Conservation (phyloP, 768 basidiomycete species). For the Trichaptum fuscoviolaceum region DNA sequence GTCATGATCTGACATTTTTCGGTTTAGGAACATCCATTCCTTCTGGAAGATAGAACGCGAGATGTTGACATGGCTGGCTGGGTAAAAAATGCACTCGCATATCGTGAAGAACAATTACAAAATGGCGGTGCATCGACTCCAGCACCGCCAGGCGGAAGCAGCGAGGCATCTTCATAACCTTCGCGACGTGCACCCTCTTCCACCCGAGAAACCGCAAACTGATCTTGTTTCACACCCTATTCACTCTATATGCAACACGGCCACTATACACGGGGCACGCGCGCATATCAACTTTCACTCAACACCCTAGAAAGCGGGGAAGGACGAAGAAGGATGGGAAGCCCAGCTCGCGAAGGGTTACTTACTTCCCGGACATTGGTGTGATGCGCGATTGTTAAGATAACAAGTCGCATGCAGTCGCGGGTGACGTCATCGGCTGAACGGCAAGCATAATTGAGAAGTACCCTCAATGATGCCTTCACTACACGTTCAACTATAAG, state of each 20-base stretch:
- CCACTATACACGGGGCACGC: neutral
- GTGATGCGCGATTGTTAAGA: neutral
- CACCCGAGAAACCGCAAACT: neutral
- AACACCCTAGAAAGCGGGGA: neutral
- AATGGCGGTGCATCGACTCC: neutral
- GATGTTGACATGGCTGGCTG: slow-evolving; percentile 83
- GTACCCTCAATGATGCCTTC: neutral
- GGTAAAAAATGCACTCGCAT: slow-evolving; percentile 51
- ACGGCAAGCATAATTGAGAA: neutral
- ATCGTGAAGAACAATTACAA: slow-evolving; percentile 17
- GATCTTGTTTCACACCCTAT: neutral
- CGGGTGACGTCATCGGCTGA: neutral
- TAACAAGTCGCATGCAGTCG: neutral
- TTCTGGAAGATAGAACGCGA: slow-evolving; percentile 50
- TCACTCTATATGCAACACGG: neutral
- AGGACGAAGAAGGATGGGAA: neutral
- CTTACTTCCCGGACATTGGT: neutral
- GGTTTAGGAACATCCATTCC: slow-evolving; percentile 70
- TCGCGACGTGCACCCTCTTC: neutral
- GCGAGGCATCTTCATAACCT: neutral
- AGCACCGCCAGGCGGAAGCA: neutral
- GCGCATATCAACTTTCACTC: neutral
- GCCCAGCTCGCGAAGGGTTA: neutral
- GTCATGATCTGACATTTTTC: slow-evolving; percentile 7
- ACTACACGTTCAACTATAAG: neutral